Percentiles rank a stretch among this genome's conserved stretches.
These are phyloP conservation scores for Berkeleyomyces basicola DNA, from an alignment of 2,329 filamentous ascomycete genomes.

Conservation along the genomic window DNA sequence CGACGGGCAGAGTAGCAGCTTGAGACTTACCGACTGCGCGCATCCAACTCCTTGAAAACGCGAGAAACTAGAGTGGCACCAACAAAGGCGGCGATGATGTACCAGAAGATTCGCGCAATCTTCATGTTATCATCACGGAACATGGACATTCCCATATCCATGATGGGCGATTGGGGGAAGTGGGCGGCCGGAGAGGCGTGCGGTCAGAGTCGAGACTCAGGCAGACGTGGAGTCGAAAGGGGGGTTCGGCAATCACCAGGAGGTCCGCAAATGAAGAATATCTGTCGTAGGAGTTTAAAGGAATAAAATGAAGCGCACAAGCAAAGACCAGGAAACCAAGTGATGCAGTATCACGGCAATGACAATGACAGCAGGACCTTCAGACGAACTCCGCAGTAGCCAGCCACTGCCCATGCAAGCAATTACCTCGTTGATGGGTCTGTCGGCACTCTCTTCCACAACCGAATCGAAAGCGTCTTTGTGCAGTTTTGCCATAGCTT, in stretches of 20 bases:
- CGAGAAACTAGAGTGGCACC: constrained; percentile 27
- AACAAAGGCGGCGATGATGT: constrained; percentile 35
- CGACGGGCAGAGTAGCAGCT: constrained; percentile 10
- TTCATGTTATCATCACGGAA: constrained; percentile 28
- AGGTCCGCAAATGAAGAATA: neutral
- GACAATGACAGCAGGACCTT: neutral
- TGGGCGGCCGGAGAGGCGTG: neutral
- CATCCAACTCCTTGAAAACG: constrained; percentile 27
- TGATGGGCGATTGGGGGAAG: constrained; percentile 3
- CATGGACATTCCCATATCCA: constrained; percentile 20
- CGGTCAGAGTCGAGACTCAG: too few species aligned
- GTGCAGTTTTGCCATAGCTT: neutral
- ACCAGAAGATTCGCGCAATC: constrained; percentile 41
- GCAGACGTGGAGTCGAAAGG: neutral
- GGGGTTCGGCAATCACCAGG: neutral
- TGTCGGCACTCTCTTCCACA: neutral
- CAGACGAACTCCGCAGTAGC: neutral
- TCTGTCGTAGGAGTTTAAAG: neutral
- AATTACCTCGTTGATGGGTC: neutral
- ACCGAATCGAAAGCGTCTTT: neutral
- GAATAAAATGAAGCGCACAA: neutral
- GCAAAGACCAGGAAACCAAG: neutral
- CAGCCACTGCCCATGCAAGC: neutral
- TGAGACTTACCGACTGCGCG: constrained; percentile 24
- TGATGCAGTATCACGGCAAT: neutral